Conservation (phyloP, 78 protist species). For the Anaeramoeba ignava region DNA sequence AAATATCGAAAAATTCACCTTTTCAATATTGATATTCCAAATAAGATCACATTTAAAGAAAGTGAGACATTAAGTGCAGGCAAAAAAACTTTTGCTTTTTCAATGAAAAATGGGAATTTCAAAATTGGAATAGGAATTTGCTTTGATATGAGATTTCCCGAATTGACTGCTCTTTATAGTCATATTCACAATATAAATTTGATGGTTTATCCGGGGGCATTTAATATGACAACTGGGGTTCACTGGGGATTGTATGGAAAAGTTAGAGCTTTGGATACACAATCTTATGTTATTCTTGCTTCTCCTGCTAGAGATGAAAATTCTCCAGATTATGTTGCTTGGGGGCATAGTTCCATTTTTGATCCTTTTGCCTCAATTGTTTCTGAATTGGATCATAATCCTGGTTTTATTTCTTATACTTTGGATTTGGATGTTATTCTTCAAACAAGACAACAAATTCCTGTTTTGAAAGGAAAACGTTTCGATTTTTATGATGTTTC, state of each 20-base stretch:
- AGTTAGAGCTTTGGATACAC: conserved; percentile 53
- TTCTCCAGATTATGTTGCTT: conserved; percentile 17
- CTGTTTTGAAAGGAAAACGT: no score
- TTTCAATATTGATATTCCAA: conserved; percentile 27
- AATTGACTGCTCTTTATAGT: conserved; percentile 1
- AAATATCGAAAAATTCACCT: conserved; percentile 37
- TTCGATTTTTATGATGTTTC: no score
- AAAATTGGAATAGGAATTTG: conserved; percentile 26
- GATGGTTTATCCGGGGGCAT: conserved; percentile 39
- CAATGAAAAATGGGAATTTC: conserved; percentile 25
- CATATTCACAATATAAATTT: conserved; percentile 6
- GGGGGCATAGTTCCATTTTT: conserved; percentile 36
- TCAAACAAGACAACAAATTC: no score
- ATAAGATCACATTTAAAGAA: conserved; percentile 6
- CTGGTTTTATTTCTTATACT: no score
- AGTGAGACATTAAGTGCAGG: conserved; percentile 19
- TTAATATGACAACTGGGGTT: conserved; percentile 36
- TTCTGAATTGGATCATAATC: not conserved
- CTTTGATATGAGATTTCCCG: conserved; percentile 56
- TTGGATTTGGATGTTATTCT: no score
- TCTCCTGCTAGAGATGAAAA: conserved; percentile 45
- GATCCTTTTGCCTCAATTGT: conserved; percentile 37
- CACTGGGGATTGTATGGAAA: conserved; percentile 51
- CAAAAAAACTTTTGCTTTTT: not conserved
- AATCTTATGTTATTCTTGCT: conserved; percentile 30